phyloP scores from a whole-genome alignment of 345 rosid genomes.

The Euphorbia peplus region DNA sequence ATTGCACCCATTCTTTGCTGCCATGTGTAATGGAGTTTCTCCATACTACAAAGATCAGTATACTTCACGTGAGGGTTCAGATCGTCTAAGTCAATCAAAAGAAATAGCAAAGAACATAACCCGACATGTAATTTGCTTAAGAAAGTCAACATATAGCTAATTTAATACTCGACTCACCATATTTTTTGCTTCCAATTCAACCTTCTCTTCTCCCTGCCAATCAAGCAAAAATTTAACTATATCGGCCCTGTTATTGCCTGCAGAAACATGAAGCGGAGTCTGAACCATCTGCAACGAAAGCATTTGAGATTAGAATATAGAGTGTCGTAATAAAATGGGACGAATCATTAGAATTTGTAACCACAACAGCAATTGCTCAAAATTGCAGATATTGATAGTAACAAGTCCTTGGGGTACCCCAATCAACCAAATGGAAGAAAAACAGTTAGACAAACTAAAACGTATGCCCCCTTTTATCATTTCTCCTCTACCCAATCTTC shows the following conservation, averaged over 20 bases:
- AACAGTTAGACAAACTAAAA: neutral
- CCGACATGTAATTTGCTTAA: neutral
- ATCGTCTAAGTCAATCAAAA: conserved; percentile 9
- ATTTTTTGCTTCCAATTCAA: conserved; percentile 83
- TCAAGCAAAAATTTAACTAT: conserved; percentile 67
- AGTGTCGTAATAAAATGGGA: neutral
- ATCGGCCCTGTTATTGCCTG: conserved; percentile 73
- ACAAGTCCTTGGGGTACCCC: neutral
- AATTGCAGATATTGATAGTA: neutral
- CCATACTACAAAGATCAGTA: conserved; percentile 62
- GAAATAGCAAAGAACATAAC: neutral
- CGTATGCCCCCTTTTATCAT: neutral
- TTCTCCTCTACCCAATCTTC: neutral
- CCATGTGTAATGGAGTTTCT: conserved; percentile 99
- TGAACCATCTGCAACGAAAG: conserved; percentile 77
- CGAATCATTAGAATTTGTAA: no score
- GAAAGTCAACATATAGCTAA: neutral
- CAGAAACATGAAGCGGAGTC: conserved; percentile 93
- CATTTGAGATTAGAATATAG: conserved; percentile 15
- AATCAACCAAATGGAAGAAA: neutral
- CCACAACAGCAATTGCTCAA: neutral
- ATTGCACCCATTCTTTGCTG: conserved; percentile 89
- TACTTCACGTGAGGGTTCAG: conserved; percentile 13
- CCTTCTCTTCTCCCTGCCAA: conserved; percentile 68
- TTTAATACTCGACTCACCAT: conserved; percentile 41